Base-by-base conservation (phyloP, 2,329 filamentous ascomycete species). In the Fusarium sp. region DNA sequence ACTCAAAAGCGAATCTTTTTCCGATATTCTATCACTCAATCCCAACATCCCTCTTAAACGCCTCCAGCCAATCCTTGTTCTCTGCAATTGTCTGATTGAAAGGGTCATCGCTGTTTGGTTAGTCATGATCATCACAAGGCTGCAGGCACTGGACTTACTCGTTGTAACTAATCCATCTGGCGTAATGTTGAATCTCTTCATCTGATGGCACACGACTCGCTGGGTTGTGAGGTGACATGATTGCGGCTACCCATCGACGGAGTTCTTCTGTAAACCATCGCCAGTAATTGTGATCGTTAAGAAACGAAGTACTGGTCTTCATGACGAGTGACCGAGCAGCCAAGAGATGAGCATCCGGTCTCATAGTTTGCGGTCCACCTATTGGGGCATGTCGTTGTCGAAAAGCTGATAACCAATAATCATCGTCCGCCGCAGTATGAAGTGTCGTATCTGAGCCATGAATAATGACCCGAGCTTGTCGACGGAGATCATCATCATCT, bases 111-210 rank as follows among this genome's bases (percentile, higher is more conserved):
- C 77, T 79, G 18, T 1, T 31, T 10, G 8, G 35, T 76, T 39
- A 77, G 74, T 20, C 1, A 6, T 2, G 7, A 6, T 6, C 13
- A 8, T 2, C 5, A 8, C 0, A 8, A 29, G 5, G 7, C 27
- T 29, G 27, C 2, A 1, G 11, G 11, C 1, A 45, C 13, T 45
- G 2, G 1, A 69, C 77, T 54, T 69, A 79, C 77, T 78, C 76
- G 4, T 79, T 76, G 18, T 76, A 79, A n/a, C 71, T 73, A 3
- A 79, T 72, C 75, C 77, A 79, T 7, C 77, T 68, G 0, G 77
- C 77, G n/a, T 79, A 78, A 33, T 79, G 77, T 2, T 79, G 77
- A 9, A 79, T 78, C 48, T 79, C 77, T 27, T 76, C 69, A 8
- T 79, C 77, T 0, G 75, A 71, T 1, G 77, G 77, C 0, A 79